Base-by-base conservation (phyloP, 2,329 filamentous ascomycete species). In the Aureobasidium sp. region DNA sequence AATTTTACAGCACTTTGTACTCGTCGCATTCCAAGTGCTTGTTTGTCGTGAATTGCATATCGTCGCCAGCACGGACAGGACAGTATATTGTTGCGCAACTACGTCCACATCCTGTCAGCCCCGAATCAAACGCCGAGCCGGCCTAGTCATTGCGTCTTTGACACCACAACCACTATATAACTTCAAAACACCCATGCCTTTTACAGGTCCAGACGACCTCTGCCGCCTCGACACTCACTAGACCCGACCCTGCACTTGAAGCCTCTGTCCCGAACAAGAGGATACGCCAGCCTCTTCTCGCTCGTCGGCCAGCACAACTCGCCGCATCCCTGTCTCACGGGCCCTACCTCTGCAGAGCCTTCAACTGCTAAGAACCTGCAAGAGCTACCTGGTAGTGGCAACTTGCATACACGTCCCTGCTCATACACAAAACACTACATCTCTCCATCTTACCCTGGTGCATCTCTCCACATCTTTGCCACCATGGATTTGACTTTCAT, bases 401-500 rank as follows among this genome's bases (percentile, higher is more conserved):
- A 44, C 39, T 9, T 26, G 55, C 55, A 58, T 47, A 58, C 15
- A 27, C 32, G 13, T 9, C 17, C 15, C 23, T 23, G 36, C 20
- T 12, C 23, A 37, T 15, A 17, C 51, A 41, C 15, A 39, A 52
- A 37, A 15, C 34, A 37, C n/a, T 26, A 2, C 23, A 9, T 8
- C 26, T 8, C 2, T 15, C 20, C 5, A 20, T 20, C 26, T 13
- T 17, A 17, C 26, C 8, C 29, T 12, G 20, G 20, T 20, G 20
- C 12, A 5, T 32, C 15, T 48, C 34, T 37, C 17, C 12, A 32
- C 29, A 5, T 8, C n/a, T 13, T 32, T 39, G 56, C 37, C 53
- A 53, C 46, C 55, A 63, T 66, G 46, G 63, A 66, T 32, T 58
- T 66, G 68, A 94, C 90, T 36, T 95, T 95, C 77, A 94, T 95